Base-by-base conservation (phyloP, 345 rosid genomes). In the Cardiospermum halicacabum region DNA sequence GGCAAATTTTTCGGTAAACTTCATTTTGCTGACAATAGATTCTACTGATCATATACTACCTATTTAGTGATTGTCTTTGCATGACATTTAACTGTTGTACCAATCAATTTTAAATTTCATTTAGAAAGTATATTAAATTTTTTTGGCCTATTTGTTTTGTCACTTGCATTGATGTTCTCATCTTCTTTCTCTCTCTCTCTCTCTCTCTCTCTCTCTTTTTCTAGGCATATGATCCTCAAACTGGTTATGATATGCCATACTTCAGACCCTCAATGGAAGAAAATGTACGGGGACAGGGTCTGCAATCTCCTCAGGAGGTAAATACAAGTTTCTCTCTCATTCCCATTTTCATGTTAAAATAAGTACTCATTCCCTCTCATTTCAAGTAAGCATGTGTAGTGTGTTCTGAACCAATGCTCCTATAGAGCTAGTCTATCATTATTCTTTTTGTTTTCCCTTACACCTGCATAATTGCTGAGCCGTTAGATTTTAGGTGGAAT, bases 261-360 rank as follows among this genome's bases (percentile, higher is more conserved):
- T 87, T 86, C 71, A 78, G 89, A 70, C 87, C 92, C 36, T 21
- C 82, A 32, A 74, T 80, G 72, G 90, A 85, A 62, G 97, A 84
- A 69, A 71, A 76, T 19, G 68, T 76, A 2, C 78, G 82, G 9
- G 88, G 80, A 30, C 97, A 81, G 71, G 85, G 84, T 58, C 77
- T 83, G 10, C 84, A 78, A 51, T 81, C 85, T 53, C 82, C 85
- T 47, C 94, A 78, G 42, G 98, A 93, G 96, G 98, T 93, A 77
- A 70, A 67, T 61, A 40, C 45, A n/a, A 45, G 24, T n/a, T 18
- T 58, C 55, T 5, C 34, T 11, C 55, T 5, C 34, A 10, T 39
- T 65, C 15, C 34, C 36, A 9, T 11, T n/a, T 39, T 5, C 43
- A 21, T 31, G 15, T 28, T 28, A 7, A 25, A n/a, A 34, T 50